Base-by-base conservation (phyloP, 768 basidiomycete genomes). In the Pleurotus cornucopiae region DNA sequence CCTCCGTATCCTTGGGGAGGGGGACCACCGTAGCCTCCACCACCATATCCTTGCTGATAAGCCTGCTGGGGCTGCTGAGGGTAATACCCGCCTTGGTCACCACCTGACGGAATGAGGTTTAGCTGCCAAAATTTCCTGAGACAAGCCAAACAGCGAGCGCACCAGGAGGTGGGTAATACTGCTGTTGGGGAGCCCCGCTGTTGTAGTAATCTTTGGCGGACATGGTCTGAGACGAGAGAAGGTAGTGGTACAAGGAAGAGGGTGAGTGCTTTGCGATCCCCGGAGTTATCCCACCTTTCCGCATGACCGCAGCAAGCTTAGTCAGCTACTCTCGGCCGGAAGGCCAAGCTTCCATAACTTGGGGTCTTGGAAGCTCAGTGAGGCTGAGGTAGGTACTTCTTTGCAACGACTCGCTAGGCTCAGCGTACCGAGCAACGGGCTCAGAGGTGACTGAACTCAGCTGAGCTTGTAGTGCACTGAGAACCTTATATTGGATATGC, bases 171-270 rank as follows among this genome's bases (percentile, higher is more conserved):
- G 81, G 82, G 64, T 84, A 82, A 41, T 80, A 80, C 41, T 76
- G 71, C 60, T 76, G 74, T 61, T 80, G 82, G 16, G 69, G 76
- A 58, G 80, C 77, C 43, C 74, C 73, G 49, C 72, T 72, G 61
- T 67, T 67, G 70, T 89, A 90, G 63, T 88, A 91, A 63, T 90
- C 88, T 71, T 85, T 83, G 65, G 83, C 86, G 59, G 88, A 85
- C 89, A 88, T 86, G 61, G 57, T 62, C 59, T 26, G 54, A 55
- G 44, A 58, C 65, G 62, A 60, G 48, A 58, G 40, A 58, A 57
- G 60, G 55, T 58, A 58, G 49, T 61, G 37, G 58, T 47, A 40
- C 54, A 52, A 49, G 46, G 60, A 56, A 57, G 60, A 34, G 58
- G 49, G 56, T 40, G 57, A 52, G 55, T 43, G 56, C 55, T 16